phyloP scores from a whole-genome alignment of 768 basidiomycete genomes.

The Boletus bicolor region DNA sequence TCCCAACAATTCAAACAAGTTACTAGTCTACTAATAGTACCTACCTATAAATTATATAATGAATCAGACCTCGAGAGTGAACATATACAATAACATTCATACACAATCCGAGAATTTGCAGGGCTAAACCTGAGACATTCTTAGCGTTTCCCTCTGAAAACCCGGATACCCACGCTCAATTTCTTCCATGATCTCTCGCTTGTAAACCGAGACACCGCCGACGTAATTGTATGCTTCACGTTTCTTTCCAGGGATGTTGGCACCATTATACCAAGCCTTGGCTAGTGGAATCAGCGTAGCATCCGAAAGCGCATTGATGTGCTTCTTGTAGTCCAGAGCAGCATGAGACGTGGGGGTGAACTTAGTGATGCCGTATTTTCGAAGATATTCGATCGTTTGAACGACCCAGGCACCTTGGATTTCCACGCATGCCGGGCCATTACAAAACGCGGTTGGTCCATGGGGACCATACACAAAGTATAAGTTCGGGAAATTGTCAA shows the following conservation, averaged over 20 bases:
- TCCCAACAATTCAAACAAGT: too few species aligned
- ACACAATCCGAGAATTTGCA: too few species aligned
- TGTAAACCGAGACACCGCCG: not conserved
- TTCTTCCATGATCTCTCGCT: slow-evolving; percentile 14
- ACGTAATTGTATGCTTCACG: slow-evolving; percentile 2
- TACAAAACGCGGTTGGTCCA: slow-evolving; percentile 8
- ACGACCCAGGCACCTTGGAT: slow-evolving; percentile 7
- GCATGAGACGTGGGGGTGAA: slow-evolving; percentile 8
- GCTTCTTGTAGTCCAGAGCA: slow-evolving; percentile 7
- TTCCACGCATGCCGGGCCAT: slow-evolving; percentile 11
- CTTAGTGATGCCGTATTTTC: slow-evolving; percentile 6
- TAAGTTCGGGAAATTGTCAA: slow-evolving; percentile 17
- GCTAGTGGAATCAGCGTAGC: slow-evolving; percentile 9
- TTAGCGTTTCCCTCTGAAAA: slow-evolving; percentile 10
- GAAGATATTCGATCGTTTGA: slow-evolving; percentile 12
- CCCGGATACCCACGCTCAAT: slow-evolving; percentile 11
- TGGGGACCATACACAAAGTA: slow-evolving; percentile 16
- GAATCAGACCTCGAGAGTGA: too few species aligned
- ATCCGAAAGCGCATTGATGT: not conserved
- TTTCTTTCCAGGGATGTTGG: slow-evolving; percentile 11
- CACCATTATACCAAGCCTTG: not conserved
- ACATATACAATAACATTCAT: too few species aligned
- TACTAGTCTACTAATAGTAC: too few species aligned
- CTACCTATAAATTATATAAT: too few species aligned
- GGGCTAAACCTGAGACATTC: not conserved